Evolutionary conservation across 1,139 yeast species (phyloP), one percentile per base, ranked within the genome.

Genomic region (Kodamaea suecica): DNA sequence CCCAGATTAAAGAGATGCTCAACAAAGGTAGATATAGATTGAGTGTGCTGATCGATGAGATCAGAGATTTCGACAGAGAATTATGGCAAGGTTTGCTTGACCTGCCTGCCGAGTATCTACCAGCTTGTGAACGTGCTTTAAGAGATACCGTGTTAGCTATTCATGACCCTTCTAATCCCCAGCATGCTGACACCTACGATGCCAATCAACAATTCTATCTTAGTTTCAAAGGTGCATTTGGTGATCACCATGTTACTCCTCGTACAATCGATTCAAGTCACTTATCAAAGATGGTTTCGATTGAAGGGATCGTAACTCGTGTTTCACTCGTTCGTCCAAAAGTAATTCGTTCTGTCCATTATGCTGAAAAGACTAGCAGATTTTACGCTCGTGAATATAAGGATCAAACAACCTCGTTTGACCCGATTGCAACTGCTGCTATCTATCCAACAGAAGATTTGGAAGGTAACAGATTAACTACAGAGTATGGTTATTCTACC

Each of bases 301-400:
- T 94, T 24, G 97, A 92, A 62, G 99, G 99, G 38, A 92, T 92
- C 50, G 96, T 92, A 13, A 92, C 98, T 2, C 73, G 95, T 44
- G 92, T 95, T 27, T 88, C 97, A 1, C 69, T 92, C 42, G 95
- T 92, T 30, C 76, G 97, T 42, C 98, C 98, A 21, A 92, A 92
- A 56, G 77, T 92, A 37, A 76, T 88, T 31, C 75, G 95, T 50
- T 87, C 97, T 2, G 97, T 94, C 24, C 98, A 92, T 62, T 92
- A 85, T 57, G 90, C 95, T 40, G 96, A 88, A 40, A 75, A 75
- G 34, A 85, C 95, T 2, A 82, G 83, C 23, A 73, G 83, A 43
- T 90, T 90, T 56, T 90, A 87, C 52, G 85, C 95, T 38, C 76
- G 97, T 61, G 95, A 88, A 50, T 92, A 92, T 57, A 76, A 88